phyloP scores from a whole-genome alignment of 73 alveolate species.

The Tetrahymena malaccensis region DNA sequence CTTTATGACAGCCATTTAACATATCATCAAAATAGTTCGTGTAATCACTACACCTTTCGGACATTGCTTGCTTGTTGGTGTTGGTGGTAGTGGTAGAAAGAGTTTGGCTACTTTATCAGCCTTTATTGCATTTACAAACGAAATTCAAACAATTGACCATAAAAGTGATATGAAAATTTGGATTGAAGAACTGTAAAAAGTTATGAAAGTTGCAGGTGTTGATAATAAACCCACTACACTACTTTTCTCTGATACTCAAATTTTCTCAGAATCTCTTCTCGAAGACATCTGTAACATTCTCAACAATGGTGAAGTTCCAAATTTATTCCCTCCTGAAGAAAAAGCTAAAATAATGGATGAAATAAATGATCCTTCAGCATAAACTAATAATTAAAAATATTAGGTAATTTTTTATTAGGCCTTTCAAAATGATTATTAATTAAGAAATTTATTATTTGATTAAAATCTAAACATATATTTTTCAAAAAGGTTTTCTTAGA shows the following conservation, averaged over 20 bases:
- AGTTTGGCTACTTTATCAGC: slow-evolving; percentile 93
- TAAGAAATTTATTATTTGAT: neutral
- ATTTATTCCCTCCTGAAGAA: slow-evolving; percentile 87
- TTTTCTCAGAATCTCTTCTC: slow-evolving; percentile 89
- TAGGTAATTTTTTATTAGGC: neutral
- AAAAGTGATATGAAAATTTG: slow-evolving; percentile 68
- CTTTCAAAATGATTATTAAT: too few relatives aligned
- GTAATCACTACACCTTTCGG: slow-evolving; percentile 96
- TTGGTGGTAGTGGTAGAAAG: slow-evolving; percentile 99
- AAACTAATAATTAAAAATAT: neutral
- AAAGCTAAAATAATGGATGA: slow-evolving; percentile 52
- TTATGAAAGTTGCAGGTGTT: slow-evolving; percentile 83
- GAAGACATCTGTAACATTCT: slow-evolving; percentile 96
- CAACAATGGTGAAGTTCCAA: slow-evolving; percentile 98
- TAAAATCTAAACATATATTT: too few relatives aligned
- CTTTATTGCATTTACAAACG: slow-evolving; percentile 82
- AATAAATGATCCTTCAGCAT: slow-evolving; percentile 40
- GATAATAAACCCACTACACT: slow-evolving; percentile 70
- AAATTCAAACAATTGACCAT: slow-evolving; percentile 59
- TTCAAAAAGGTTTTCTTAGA: neutral
- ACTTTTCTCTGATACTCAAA: slow-evolving; percentile 87
- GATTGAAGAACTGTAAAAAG: slow-evolving; percentile 82
- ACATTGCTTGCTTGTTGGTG: slow-evolving; percentile 98
- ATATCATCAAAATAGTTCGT: slow-evolving; percentile 89
- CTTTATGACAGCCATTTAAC: slow-evolving; percentile 98